Base-by-base conservation (phyloP, 441 rosid genomes). In the Corymbia citriodora region DNA sequence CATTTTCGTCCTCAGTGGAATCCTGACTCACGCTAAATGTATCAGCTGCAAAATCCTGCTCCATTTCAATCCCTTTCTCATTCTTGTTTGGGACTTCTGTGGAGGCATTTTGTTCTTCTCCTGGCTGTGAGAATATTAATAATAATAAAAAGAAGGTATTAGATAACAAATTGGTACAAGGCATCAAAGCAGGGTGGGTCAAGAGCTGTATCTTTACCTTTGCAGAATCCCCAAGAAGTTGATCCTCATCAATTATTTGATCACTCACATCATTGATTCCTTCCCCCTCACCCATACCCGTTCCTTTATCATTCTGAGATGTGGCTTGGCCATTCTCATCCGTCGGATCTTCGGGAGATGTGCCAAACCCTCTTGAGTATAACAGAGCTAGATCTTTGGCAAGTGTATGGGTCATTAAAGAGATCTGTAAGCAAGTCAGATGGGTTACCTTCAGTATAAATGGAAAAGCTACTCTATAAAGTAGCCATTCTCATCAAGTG, bases 41-140 rank as follows among this genome's bases (percentile, higher is more conserved):
- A 90, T 98, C 97, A 89, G 96, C 99, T 68, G 90, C 93, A 91
- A 98, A 96, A 90, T 97, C 98, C 89, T 97, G 94, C 89, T 94
- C 97, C 99, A 97, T 97, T 95, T 98, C 99, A 88, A 98, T 94
- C 48, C 99, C 99, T 93, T 96, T 98, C 87, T 96, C 96, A 89
- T 95, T 93, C 92, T 95, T 95, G 92, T 92, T 91, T 68, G 94
- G 95, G 91, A 91, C 89, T 92, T 97, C 97, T 91, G 93, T 93
- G 7, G 94, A 91, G 82, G 93, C 93, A 92, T 94, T 97, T 92
- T 96, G 95, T 89, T 95, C 99, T 92, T 95, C 96, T 87, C 91
- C 96, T 90, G 92, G 93, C 98, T 98, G 97, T 87, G 88, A 89
- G 90, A 91, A 89, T 81, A 93, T 92, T 27, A 74, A 87, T 74